A percentile compares a stretch with the other conserved stretches of the same genome.
Evolutionary conservation across 495 filamentous ascomycete species (phyloP).

Genomic region (Xylaria cubensis): DNA sequence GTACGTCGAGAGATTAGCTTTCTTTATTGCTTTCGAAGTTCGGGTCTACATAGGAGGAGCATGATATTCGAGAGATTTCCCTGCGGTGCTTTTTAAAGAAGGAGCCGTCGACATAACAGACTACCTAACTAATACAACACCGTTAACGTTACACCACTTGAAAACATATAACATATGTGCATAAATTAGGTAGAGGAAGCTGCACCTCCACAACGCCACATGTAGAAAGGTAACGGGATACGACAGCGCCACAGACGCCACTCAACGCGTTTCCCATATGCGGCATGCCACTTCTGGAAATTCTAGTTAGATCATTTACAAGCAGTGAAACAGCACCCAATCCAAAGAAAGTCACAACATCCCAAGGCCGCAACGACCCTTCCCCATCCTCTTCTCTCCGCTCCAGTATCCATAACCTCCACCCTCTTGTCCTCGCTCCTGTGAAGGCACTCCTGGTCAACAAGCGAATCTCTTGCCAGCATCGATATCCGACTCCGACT

Average conservation of each 20-base stretch:
- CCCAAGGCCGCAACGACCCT: neutral
- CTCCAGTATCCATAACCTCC: neutral
- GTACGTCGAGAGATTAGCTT: neutral
- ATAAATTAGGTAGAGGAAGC: too few species aligned
- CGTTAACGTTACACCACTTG: neutral
- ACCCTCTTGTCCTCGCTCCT: neutral
- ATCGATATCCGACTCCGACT: neutral
- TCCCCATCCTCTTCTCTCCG: neutral
- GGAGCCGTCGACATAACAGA: too few species aligned
- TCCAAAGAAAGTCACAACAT: slow-evolving; percentile 1
- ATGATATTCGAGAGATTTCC: too few species aligned
- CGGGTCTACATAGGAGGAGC: too few species aligned
- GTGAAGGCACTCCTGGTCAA: neutral
- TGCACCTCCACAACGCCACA: too few species aligned
- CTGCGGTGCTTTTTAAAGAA: too few species aligned
- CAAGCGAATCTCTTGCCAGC: neutral
- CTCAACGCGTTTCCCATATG: slow-evolving; percentile 6
- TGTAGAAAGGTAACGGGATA: neutral
- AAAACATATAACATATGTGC: too few species aligned
- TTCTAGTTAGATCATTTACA: neutral
- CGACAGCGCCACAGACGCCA: slow-evolving; percentile 20
- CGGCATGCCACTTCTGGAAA: slow-evolving; percentile 21
- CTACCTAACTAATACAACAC: too few species aligned
- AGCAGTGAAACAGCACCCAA: neutral
- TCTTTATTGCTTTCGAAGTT: too few species aligned